These are phyloP conservation scores for Solanum chmielewskii DNA, from an alignment of 257 asterid genomes.

Conservation along the genomic window DNA sequence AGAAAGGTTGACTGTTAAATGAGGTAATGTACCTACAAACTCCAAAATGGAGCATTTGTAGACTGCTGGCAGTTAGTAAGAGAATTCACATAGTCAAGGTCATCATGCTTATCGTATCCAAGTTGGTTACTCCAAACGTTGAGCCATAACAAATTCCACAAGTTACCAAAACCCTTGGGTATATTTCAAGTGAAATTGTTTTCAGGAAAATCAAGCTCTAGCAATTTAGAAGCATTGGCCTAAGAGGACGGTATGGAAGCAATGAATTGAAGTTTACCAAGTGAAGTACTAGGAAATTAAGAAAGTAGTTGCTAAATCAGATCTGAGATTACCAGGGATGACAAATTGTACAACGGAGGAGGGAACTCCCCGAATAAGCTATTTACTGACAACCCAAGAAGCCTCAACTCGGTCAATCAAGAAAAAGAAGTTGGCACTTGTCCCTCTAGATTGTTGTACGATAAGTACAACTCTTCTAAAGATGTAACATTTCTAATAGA, in stretches of 20 bases:
- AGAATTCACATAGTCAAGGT: slow-evolving; percentile 17
- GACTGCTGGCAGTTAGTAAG: slow-evolving; percentile 27
- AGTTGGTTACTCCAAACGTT: slow-evolving; percentile 19
- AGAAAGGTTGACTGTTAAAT: slow-evolving; percentile 19
- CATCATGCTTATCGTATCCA: slow-evolving; percentile 19
- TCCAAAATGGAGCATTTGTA: slow-evolving; percentile 15
- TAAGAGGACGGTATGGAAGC: slow-evolving; percentile 27
- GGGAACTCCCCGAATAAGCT: slow-evolving; percentile 27
- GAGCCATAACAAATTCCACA: slow-evolving; percentile 5
- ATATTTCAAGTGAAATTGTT: slow-evolving; percentile 13
- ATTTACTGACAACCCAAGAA: slow-evolving; percentile 15
- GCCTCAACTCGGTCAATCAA: slow-evolving; percentile 4
- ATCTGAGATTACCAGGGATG: slow-evolving; percentile 29
- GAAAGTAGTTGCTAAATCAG: slow-evolving; percentile 22
- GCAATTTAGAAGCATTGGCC: slow-evolving; percentile 28
- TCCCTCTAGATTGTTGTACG: slow-evolving; percentile 26
- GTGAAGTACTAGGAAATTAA: slow-evolving; percentile 13
- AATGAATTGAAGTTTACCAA: slow-evolving; percentile 18
- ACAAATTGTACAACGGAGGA: slow-evolving; percentile 17
- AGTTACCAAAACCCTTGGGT: slow-evolving; percentile 10
- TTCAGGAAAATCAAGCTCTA: slow-evolving; percentile 9
- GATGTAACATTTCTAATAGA: slow-evolving; percentile 37
- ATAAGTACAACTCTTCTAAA: slow-evolving; percentile 20
- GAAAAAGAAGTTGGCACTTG: slow-evolving; percentile 19
- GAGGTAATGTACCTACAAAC: slow-evolving; percentile 27